Evolutionary conservation across 2,329 filamentous ascomycete genomes (phyloP), one percentile per base, ranked within the genome.

Genomic region (Xylariaceae sp.): DNA sequence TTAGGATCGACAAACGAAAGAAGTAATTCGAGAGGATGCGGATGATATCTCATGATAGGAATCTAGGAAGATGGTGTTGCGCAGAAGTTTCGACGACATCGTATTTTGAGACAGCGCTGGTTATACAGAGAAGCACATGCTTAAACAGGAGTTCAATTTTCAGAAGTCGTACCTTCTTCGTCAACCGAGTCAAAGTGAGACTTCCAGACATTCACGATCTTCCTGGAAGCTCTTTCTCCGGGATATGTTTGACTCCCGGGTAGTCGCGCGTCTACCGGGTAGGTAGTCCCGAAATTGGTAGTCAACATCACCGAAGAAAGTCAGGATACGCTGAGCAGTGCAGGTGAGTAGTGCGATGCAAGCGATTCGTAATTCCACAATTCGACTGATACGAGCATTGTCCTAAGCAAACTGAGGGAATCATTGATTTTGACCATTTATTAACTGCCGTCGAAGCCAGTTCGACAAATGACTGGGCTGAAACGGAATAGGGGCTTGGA

Each of bases 81-180:
- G 53, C 35, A 51, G 44, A 45, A 45, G 18, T 37, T 9, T 9
- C 37, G 37, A 42, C 48, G 3, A 60, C 51, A 57, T 47, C 15
- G 37, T 44, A n/a, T 49, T 18, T n/a, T 10, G n/a, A 11, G 30
- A 6, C 34, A 53, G 39, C n/a, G 34, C 49, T 23, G 37, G 37
- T 10, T 42, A 42, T 45, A 50, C 10, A 37, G 45, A 59, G 57
- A 47, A 15, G n/a, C 17, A 23, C 34, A 47, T 47, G 34, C 53
- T 15, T 23, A 18, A 18, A 15, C 17, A 48, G 2, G 13, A 3
- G 18, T 23, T 35, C 13, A 30, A 30, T 15, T 48, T 17, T 39
- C 11, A 30, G 11, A 35, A 37, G 52, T 54, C 56, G 60, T 55
- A 53, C 58, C 53, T 61, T 56, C 62, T 53, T 48, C 56, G 18